Evolutionary conservation across 768 basidiomycete genomes (phyloP).

Genomic region (Solioccasus polychromus): DNA sequence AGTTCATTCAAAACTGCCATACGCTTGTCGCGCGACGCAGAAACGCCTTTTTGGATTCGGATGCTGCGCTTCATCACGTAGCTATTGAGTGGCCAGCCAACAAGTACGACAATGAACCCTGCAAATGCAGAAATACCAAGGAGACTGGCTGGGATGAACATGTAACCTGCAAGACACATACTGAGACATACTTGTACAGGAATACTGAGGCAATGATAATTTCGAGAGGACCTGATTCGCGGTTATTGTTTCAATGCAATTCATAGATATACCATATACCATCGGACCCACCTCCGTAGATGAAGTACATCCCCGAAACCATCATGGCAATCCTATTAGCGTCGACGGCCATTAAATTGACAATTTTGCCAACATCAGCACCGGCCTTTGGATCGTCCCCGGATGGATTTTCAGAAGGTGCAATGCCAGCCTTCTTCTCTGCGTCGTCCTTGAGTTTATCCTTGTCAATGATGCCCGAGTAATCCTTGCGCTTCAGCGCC

Average conservation of each 20-base stretch:
- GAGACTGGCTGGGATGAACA: conserved; percentile 51
- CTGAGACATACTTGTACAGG: conserved; percentile 61
- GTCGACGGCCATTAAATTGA: conserved; percentile 85
- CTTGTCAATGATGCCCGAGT: conserved; percentile 69
- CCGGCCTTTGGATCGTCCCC: conserved; percentile 61
- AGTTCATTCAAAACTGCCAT: conserved; percentile 46
- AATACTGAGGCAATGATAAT: conserved; percentile 69
- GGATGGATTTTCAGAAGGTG: conserved; percentile 24
- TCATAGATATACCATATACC: too few relatives aligned
- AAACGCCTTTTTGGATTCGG: conserved; percentile 33
- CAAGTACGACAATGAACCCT: conserved; percentile 39
- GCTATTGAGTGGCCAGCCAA: conserved; percentile 41
- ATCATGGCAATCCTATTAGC: conserved; percentile 60
- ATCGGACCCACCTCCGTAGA: conserved; percentile 55
- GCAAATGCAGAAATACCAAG: conserved; percentile 47
- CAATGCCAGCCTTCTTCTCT: conserved; percentile 18
- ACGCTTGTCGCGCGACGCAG: conserved; percentile 38
- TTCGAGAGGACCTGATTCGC: conserved; percentile 62
- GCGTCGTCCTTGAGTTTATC: conserved; percentile 32
- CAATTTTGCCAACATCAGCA: conserved; percentile 87
- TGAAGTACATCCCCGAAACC: conserved; percentile 55
- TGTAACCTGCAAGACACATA: background rate
- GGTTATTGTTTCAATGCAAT: background rate
- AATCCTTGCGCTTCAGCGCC: conserved; percentile 78
- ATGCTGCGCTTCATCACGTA: conserved; percentile 37